These are phyloP conservation scores for Talaromyces albobiverticillius DNA, from an alignment of 2,329 filamentous ascomycete genomes.

Conservation along the genomic window DNA sequence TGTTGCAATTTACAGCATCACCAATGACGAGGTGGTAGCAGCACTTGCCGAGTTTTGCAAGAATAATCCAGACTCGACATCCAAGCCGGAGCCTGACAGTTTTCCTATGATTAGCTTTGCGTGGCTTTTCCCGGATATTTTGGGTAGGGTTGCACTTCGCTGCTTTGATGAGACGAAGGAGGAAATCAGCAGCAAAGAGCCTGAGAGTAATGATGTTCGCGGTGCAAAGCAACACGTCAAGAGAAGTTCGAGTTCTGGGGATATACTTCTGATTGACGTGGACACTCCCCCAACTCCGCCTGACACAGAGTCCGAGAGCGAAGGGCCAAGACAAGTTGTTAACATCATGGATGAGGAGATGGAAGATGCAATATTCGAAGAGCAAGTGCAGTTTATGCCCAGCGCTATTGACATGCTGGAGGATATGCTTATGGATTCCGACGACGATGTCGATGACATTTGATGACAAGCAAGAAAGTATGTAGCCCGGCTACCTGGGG, in stretches of 20 bases:
- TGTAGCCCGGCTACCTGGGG: too few species aligned
- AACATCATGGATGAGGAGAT: neutral
- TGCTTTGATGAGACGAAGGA: slow-evolving; percentile 22
- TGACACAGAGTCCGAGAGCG: neutral
- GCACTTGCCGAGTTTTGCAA: slow-evolving; percentile 53
- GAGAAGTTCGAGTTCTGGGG: neutral
- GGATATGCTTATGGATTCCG: slow-evolving; percentile 9
- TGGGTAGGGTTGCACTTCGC: slow-evolving; percentile 65
- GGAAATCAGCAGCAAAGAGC: neutral
- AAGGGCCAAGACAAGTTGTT: neutral
- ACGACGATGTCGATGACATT: neutral
- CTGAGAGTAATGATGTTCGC: neutral
- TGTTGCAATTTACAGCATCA: slow-evolving; percentile 84
- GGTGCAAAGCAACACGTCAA: neutral
- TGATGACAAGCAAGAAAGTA: too few species aligned
- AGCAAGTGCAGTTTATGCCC: slow-evolving; percentile 22
- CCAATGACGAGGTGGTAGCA: slow-evolving; percentile 64
- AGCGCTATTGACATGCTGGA: slow-evolving; percentile 25
- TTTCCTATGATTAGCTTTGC: slow-evolving; percentile 91
- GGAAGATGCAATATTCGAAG: neutral
- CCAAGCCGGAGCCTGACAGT: slow-evolving; percentile 24
- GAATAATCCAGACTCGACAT: slow-evolving; percentile 18
- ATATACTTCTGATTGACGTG: neutral
- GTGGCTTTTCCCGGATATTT: slow-evolving; percentile 76
- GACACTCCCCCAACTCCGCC: neutral